phyloP scores from a whole-genome alignment of 805 yeast genomes.

The Ogataea neopini region DNA sequence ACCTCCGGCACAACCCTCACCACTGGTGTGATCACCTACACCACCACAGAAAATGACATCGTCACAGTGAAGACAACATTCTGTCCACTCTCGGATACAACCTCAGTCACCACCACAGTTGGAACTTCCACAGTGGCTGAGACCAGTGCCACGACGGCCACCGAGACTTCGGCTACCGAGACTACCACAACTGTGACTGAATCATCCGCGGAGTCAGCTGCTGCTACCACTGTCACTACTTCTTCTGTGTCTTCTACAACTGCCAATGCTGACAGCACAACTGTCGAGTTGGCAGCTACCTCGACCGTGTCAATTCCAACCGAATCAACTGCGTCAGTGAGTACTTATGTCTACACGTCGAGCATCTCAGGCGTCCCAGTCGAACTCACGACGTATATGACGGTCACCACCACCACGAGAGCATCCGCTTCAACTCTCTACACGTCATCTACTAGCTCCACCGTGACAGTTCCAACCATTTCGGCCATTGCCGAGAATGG shows the following conservation, averaged over 20 bases:
- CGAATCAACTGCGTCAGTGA: constrained; percentile 17
- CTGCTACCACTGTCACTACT: constrained; percentile 12
- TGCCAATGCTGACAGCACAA: not conserved
- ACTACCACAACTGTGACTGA: not conserved
- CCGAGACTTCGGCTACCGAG: no score
- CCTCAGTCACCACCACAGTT: constrained; percentile 7
- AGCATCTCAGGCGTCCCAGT: constrained; percentile 28
- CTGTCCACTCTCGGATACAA: constrained; percentile 22
- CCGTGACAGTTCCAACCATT: constrained; percentile 15
- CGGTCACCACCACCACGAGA: constrained; percentile 9
- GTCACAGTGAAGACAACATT: constrained; percentile 25
- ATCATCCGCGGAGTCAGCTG: constrained; percentile 2
- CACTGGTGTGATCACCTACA: constrained; percentile 14
- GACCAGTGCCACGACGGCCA: constrained; percentile 7
- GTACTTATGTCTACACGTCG: constrained; percentile 27
- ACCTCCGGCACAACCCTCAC: constrained; percentile 11
- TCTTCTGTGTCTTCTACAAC: not conserved
- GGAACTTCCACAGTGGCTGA: not conserved
- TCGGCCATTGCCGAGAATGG: constrained; percentile 17
- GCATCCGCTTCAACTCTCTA: constrained; percentile 5
- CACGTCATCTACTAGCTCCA: constrained; percentile 6
- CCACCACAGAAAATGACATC: constrained; percentile 19
- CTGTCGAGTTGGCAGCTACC: constrained; percentile 23
- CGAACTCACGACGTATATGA: constrained; percentile 28
- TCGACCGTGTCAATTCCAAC: constrained; percentile 24